Percentiles rank a stretch among this genome's conserved stretches.
Evolutionary conservation across 139 green algal genomes (phyloP).

Genomic region (Chlorella ohadii): DNA sequence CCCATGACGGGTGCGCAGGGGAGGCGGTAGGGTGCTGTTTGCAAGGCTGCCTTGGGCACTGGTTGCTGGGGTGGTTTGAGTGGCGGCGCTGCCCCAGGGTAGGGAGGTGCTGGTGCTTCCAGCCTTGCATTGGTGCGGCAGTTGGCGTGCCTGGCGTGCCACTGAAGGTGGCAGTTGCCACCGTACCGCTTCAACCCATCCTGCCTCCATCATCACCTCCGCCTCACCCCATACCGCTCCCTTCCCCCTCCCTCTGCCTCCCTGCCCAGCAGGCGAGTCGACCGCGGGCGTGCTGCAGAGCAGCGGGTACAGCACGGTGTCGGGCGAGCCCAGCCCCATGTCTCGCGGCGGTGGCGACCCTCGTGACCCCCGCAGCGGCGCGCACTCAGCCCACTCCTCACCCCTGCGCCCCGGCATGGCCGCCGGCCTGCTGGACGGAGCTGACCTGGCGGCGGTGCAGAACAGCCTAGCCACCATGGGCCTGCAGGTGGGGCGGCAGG

Average conservation of each 20-base stretch:
- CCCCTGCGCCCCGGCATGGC: slow-evolving; percentile 36
- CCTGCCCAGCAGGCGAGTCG: slow-evolving; percentile 12
- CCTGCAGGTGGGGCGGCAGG: slow-evolving; percentile 29
- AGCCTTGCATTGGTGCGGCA: too few relatives aligned
- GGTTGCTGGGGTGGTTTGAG: too few relatives aligned
- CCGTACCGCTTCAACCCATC: too few relatives aligned
- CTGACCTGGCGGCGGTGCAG: slow-evolving; percentile 51
- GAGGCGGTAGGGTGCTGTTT: too few relatives aligned
- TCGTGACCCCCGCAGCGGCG: background rate
- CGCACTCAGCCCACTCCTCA: slow-evolving; percentile 28
- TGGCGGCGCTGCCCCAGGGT: too few relatives aligned
- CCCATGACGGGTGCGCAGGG: slow-evolving; percentile 26
- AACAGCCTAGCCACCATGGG: slow-evolving; percentile 53
- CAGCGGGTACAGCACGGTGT: slow-evolving; percentile 22
- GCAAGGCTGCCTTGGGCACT: too few relatives aligned
- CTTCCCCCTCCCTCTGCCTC: background rate
- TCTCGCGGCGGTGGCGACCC: background rate
- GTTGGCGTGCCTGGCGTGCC: too few relatives aligned
- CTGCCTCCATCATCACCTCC: too few relatives aligned
- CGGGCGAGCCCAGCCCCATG: slow-evolving; percentile 23
- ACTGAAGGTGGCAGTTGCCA: background rate
- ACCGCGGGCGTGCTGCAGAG: slow-evolving; percentile 30
- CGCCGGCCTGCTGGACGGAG: slow-evolving; percentile 12
- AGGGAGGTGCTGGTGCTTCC: too few relatives aligned
- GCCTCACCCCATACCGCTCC: too few relatives aligned